Evolutionary conservation across 1,139 yeast genomes (phyloP).

Genomic region (Suhomyces yuchorum): DNA sequence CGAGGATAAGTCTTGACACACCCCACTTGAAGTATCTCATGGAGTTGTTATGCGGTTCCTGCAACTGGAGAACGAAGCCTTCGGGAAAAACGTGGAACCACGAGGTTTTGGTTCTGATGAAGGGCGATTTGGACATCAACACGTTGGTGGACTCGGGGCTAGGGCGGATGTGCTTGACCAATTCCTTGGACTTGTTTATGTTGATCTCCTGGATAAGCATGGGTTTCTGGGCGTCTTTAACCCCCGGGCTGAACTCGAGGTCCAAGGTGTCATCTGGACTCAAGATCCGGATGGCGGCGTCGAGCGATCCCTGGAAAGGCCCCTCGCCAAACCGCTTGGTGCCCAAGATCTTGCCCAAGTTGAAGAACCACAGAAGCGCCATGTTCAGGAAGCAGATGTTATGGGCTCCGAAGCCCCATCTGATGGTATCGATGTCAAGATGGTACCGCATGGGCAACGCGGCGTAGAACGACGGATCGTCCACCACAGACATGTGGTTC

Average conservation of each 20-base stretch:
- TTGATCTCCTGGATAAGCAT: conserved; percentile 36
- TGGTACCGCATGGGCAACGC: conserved; percentile 75
- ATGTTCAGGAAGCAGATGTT: conserved; percentile 78
- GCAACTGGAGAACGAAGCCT: conserved; percentile 85
- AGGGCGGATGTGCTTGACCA: conserved; percentile 33
- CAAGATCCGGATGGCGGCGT: conserved; percentile 83
- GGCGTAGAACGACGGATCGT: conserved; percentile 92
- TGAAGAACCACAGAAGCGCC: conserved; percentile 63
- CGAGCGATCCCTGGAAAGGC: conserved; percentile 88
- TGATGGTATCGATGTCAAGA: conserved; percentile 61
- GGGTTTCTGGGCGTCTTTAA: conserved; percentile 31
- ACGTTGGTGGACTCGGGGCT: conserved; percentile 33
- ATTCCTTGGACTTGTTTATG: conserved; percentile 17
- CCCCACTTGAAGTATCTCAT: conserved; percentile 98
- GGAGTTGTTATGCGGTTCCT: conserved; percentile 76
- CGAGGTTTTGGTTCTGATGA: conserved; percentile 60
- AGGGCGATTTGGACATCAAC: conserved; percentile 48
- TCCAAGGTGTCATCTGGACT: conserved; percentile 76
- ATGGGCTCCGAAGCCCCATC: conserved; percentile 96
- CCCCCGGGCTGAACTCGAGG: conserved; percentile 47
- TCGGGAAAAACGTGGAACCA: conserved; percentile 98
- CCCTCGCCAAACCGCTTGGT: conserved; percentile 90
- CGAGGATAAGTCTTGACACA: conserved; percentile 76
- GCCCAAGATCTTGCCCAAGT: conserved; percentile 83
- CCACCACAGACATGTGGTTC: conserved; percentile 95